Evolutionary conservation across 2,329 filamentous ascomycete species (phyloP), one percentile per base, ranked within the genome.

Genomic region (Aspergillus aculeatinus): DNA sequence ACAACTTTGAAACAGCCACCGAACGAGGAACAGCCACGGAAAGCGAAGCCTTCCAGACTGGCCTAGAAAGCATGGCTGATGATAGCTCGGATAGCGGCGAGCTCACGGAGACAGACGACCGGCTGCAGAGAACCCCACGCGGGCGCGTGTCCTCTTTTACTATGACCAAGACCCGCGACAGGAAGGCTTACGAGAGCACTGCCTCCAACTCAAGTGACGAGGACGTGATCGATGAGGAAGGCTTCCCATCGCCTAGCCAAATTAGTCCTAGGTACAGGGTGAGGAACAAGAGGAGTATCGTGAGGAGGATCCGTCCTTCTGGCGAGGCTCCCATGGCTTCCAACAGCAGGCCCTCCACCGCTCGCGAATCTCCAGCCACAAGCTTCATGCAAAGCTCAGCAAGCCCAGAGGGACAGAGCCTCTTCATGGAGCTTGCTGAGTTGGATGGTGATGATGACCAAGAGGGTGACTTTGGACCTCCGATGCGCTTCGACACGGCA

Each of bases 41-140:
- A 77, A 96, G 92, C 11, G 94, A 98, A 67, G 92, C 92, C 64
- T 98, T 98, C 85, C 90, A 96, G 74, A 97, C 94, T 4, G 92
- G 91, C n/a, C 86, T 87, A 16, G 95, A 98, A 72, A 87, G 82
- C 62, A 78, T 87, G 64, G 82, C 81, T 57, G 83, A 83, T 68
- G 90, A 91, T 16, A 92, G 88, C 70, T 72, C 69, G 21, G 73
- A 74, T 57, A 89, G 87, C 59, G 91, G 92, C 62, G 89, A 92
- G 66, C 81, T 90, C 51, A 96, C 92, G 0, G 94, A 96, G 77
- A 98, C 93, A 0, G 94, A 97, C 74, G 84, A 82, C 56, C 79
- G 69, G 60, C 67, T 71, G 7, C 69, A 72, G 49, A 69, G 67
- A 56, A 77, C 73, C 44, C 74, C 72, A 16, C 75, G 74, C 29